Percentiles rank a stretch among this genome's conserved stretches.
phyloP scores from a whole-genome alignment of 1,284 basidiomycete species.

The Schizopora paradoxa region DNA sequence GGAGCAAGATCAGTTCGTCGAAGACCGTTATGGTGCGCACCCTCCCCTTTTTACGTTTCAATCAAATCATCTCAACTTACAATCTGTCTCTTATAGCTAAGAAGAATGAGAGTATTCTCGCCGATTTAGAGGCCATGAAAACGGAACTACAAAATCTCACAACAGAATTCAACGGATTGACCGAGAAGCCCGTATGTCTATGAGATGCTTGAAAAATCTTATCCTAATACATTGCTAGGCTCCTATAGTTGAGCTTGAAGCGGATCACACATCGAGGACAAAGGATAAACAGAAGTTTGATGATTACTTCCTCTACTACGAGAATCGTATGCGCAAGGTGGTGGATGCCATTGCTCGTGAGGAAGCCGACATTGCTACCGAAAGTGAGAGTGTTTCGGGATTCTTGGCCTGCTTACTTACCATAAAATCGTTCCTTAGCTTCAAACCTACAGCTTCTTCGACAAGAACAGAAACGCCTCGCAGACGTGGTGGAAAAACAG shows the following conservation, averaged over 20 bases:
- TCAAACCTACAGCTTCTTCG: constrained; percentile 54
- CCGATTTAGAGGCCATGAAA: constrained; percentile 54
- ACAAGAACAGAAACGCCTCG: constrained; percentile 56
- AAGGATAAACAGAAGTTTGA: constrained; percentile 67
- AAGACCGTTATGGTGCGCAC: constrained; percentile 67
- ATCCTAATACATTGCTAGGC: constrained; percentile 38
- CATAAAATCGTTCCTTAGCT: constrained; percentile 33
- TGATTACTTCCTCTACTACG: constrained; percentile 58
- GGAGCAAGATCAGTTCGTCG: constrained; percentile 62
- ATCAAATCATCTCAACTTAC: too few relatives aligned
- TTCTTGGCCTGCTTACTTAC: constrained; percentile 3
- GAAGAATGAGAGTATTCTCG: constrained; percentile 58
- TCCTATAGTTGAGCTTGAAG: constrained; percentile 56
- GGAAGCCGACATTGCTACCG: constrained; percentile 53
- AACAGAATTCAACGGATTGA: constrained; percentile 52
- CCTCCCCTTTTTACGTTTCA: not conserved
- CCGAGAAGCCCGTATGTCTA: constrained; percentile 48
- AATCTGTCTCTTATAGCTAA: constrained; percentile 39
- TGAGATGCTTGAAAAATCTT: constrained; percentile 7
- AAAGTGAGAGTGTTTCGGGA: constrained; percentile 16
- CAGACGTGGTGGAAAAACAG: constrained; percentile 68
- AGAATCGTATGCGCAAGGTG: constrained; percentile 57
- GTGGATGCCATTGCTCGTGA: constrained; percentile 56
- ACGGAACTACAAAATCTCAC: constrained; percentile 41
- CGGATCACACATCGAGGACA: constrained; percentile 50